phyloP scores from a whole-genome alignment of 2,329 filamentous ascomycete species.

The Aspergillus sp. region DNA sequence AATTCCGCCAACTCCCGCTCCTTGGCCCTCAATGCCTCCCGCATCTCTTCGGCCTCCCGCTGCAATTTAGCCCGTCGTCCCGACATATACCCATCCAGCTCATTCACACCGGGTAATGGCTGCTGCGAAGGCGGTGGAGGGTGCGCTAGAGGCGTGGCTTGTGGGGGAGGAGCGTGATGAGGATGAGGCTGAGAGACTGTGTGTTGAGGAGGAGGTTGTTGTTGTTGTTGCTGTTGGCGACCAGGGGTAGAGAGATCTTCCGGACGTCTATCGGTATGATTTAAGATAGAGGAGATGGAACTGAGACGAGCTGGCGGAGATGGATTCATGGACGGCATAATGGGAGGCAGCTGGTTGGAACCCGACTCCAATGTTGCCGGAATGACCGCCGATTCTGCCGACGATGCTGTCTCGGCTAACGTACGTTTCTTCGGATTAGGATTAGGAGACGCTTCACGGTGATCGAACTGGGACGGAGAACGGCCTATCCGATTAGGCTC shows the following conservation, averaged over 20 bases:
- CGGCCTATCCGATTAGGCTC: constrained; percentile 23
- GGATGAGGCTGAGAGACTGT: constrained; percentile 15
- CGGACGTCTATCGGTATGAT: constrained; percentile 44
- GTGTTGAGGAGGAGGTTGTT: constrained; percentile 16
- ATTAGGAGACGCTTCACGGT: constrained; percentile 26
- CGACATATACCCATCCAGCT: constrained; percentile 48
- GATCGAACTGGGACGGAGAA: constrained; percentile 23
- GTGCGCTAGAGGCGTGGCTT: constrained; percentile 15
- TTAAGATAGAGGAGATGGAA: constrained; percentile 69
- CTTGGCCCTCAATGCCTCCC: constrained; percentile 62
- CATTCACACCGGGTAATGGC: constrained; percentile 28
- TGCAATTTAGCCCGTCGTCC: constrained; percentile 59
- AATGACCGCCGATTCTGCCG: constrained; percentile 18
- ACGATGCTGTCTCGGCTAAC: constrained; percentile 24
- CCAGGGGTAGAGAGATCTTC: constrained; percentile 31
- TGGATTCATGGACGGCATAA: constrained; percentile 28
- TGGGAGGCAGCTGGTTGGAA: constrained; percentile 32
- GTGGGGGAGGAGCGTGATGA: constrained; percentile 12
- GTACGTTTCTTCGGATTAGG: constrained; percentile 30
- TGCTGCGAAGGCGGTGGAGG: constrained; percentile 15
- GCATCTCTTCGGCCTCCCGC: constrained; percentile 68
- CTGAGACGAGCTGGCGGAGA: constrained; percentile 54
- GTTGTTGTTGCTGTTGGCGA: constrained; percentile 23
- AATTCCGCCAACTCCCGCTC: constrained; percentile 61
- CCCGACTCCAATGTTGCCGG: constrained; percentile 25